Evolutionary conservation across 495 filamentous ascomycete species (phyloP), one percentile per base, ranked within the genome.

Genomic region (Cercophora newfieldiana): DNA sequence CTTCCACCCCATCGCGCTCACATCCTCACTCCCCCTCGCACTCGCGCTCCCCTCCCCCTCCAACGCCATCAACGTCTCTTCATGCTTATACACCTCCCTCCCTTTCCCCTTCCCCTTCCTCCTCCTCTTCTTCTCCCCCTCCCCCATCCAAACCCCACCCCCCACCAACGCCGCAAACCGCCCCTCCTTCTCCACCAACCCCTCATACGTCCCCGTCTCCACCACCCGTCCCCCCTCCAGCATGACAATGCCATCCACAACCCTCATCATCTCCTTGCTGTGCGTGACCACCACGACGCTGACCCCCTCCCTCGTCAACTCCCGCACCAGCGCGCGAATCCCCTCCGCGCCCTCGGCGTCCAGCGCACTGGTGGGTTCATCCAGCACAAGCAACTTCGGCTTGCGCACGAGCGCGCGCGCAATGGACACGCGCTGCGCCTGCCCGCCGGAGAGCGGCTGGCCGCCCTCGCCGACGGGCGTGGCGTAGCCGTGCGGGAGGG

Each of bases 301-400:
- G 72, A 88, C 81, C 6, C 72, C 75, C 25, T 64, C 31, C 37
- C 30, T 30, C 47, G 18, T 61, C 47, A 93, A 70, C 8, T 72
- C 68, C 28, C 74, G 67, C 22, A 98, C 81, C 4, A 89, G 88
- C 24, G 82, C 74, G n/a, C 88, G 80, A 16, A 99, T 84, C 6
- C 83, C 77, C 33, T 81, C 84, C 1, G 91, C 90, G n/a, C 82
- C 88, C 65, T 87, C 84, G 0, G 81, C 81, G 72, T 99, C 95
- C 14, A 99, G 76, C 31, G 87, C 88, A 28, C 87, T 90, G 0
- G 95, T 98, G 3, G 94, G 90, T 74, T 98, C 95, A 66, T 99
- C 95, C 14, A 98, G 75, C 0, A 99, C 84, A 21, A 98, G 72
- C 7, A 97, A 74, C 48, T 82, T 81, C 0, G 92, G 92, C 21